Evolutionary conservation across 192 early-diverging fungal genomes (phyloP), one percentile per base, ranked within the genome.

Genomic region (Powellomyces hirtus): DNA sequence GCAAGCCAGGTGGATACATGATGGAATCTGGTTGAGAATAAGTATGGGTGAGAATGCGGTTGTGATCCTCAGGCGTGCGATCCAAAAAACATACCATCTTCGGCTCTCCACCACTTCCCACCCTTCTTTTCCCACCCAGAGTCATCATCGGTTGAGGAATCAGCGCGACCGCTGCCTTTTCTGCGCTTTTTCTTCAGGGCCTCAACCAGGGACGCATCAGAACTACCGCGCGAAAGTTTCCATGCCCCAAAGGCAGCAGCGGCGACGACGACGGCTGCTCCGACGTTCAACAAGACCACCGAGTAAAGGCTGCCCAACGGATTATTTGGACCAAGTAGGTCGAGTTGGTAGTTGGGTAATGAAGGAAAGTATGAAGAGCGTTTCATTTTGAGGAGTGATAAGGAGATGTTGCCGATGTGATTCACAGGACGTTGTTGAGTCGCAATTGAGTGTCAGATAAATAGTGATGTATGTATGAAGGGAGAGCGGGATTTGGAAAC

Each of bases 1-100:
- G 78, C 10, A 94, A 79, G 13, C 92, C 92, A 16, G 81, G 78
- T 42, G 86, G 79, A 46, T 79, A 84, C 24, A 85, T 18, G 22
- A 26, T 37, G 31, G 10, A 34, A 24, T 36, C 64, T 31, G 31
- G n/a, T 11, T 5, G 37, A 29, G 10, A 5, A 31, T 51, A 16
- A 53, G 44, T 35, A 56, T 35, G 3, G 13, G 11, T 4, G 40
- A 24, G 0, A 62, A 38, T 5, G 10, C 36, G 22, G 6, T 4
- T 5, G 6, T 37, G 16, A 26, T n/a, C n/a, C n/a, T n/a, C 24
- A 22, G 20, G 38, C 6, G 24, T 33, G 22, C 34, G 6, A 64
- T 2, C 2, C n/a, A 42, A 20, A n/a, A 53, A 13, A 0, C 63
- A 5, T 27, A 65, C 50, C 44, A 37, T 58, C 65, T 10, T 58